phyloP scores from a whole-genome alignment of 1,139 yeast genomes.

The Arxiozyma telluris region DNA sequence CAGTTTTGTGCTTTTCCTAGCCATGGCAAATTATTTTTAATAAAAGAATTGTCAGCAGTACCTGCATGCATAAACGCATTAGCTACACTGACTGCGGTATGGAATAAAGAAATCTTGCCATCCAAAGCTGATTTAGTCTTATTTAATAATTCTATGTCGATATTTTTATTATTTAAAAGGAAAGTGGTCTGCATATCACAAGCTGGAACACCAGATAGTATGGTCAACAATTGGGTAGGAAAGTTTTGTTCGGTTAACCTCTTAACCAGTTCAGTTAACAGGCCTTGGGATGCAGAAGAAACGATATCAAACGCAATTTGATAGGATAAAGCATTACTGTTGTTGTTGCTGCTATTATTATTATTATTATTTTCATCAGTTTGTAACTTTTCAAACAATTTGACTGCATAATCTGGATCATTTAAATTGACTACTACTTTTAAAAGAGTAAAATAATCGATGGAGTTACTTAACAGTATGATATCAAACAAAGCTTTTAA shows the following conservation, averaged over 20 bases:
- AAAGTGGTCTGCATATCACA: conserved; percentile 90
- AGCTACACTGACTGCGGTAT: conserved; percentile 90
- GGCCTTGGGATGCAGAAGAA: conserved; percentile 85
- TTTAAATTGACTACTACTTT: conserved; percentile 85
- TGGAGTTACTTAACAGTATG: conserved; percentile 47
- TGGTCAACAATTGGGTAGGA: conserved; percentile 50
- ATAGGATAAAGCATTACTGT: conserved; percentile 44
- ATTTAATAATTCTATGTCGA: conserved; percentile 74
- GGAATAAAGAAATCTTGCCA: conserved; percentile 89
- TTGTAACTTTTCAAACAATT: conserved; percentile 51
- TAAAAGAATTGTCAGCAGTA: conserved; percentile 89
- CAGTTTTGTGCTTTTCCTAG: conserved; percentile 93
- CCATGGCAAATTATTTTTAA: conserved; percentile 90
- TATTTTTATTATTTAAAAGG: conserved; percentile 74
- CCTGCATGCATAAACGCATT: conserved; percentile 96
- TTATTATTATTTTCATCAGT: conserved; percentile 31
- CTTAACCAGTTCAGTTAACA: conserved; percentile 54
- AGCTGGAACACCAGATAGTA: conserved; percentile 87
- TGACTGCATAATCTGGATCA: conserved; percentile 59
- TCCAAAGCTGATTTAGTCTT: conserved; percentile 76
- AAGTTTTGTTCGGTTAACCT: conserved; percentile 38
- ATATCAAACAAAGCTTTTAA: conserved; percentile 55
- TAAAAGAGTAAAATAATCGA: conserved; percentile 74
- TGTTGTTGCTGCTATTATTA: conserved; percentile 9
- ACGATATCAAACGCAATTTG: conserved; percentile 96